Conservation (phyloP, 2,329 filamentous ascomycete species). For the Aureobasidium leucospermi region DNA sequence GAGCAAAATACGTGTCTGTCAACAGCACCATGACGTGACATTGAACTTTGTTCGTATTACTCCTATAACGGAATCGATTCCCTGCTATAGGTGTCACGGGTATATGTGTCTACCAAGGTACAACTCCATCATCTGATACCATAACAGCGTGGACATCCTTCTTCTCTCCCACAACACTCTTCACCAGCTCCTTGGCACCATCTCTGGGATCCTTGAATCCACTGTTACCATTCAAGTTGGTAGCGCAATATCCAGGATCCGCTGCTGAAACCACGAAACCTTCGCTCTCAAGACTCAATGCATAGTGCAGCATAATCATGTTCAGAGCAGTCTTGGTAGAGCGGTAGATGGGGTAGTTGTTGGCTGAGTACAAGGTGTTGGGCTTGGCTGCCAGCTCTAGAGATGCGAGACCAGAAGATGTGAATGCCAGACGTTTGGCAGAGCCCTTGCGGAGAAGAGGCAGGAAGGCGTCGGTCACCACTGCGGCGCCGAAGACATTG, state of each 20-base stretch:
- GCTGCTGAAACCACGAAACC: slow-evolving; percentile 23
- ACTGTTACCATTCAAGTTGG: slow-evolving; percentile 21
- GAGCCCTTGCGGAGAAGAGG: slow-evolving; percentile 20
- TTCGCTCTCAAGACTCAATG: not conserved
- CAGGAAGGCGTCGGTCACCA: slow-evolving; percentile 22
- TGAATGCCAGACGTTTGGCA: slow-evolving; percentile 23
- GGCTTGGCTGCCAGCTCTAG: slow-evolving; percentile 15
- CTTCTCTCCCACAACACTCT: slow-evolving; percentile 18
- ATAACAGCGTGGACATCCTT: slow-evolving; percentile 22
- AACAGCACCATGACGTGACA: too few relatives aligned
- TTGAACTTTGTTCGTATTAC: too few relatives aligned
- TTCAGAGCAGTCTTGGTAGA: slow-evolving; percentile 24
- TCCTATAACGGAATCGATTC: too few relatives aligned
- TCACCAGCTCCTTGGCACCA: slow-evolving; percentile 23
- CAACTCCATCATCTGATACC: slow-evolving; percentile 20
- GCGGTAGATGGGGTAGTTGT: slow-evolving; percentile 19
- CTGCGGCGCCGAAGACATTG: slow-evolving; percentile 23
- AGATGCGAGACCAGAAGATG: slow-evolving; percentile 20
- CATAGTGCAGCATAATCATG: slow-evolving; percentile 23
- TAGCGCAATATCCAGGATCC: slow-evolving; percentile 20
- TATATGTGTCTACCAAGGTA: slow-evolving; percentile 19
- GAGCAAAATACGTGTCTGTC: too few relatives aligned
- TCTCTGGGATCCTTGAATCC: slow-evolving; percentile 25
- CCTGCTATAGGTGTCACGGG: too few relatives aligned
- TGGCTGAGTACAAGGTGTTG: not conserved